These are phyloP conservation scores for Linnemannia zychae DNA, from an alignment of 192 early-diverging fungal species.

Conservation along the genomic window DNA sequence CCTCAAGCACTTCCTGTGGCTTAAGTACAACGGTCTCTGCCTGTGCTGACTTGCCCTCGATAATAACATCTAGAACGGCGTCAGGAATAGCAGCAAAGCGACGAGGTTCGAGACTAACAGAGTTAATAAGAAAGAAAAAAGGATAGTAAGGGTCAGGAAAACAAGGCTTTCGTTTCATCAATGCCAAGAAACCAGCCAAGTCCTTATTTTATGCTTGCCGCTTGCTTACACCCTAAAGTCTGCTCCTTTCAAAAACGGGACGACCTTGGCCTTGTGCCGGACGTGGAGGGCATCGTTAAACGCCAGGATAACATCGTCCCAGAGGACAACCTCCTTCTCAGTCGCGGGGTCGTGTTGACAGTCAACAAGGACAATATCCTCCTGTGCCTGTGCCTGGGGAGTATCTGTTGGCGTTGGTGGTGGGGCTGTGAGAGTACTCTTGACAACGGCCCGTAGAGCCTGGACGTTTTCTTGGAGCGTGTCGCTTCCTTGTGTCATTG, in stretches of 20 bases:
- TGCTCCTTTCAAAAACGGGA: background rate
- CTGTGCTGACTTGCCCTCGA: background rate
- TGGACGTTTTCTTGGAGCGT: background rate
- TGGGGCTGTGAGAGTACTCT: background rate
- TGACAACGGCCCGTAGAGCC: background rate
- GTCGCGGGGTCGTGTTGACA: background rate
- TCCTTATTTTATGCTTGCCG: no score
- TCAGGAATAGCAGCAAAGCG: background rate
- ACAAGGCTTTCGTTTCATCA: background rate
- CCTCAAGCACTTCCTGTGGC: background rate
- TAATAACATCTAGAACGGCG: background rate
- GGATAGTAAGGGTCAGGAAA: background rate
- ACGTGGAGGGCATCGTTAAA: background rate
- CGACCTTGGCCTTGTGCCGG: background rate
- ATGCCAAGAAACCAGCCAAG: no score
- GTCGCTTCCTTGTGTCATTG: background rate
- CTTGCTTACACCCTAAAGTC: background rate
- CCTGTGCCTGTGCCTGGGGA: background rate
- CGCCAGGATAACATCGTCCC: conserved; percentile 1
- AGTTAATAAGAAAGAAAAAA: background rate
- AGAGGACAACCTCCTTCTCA: background rate
- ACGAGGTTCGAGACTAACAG: background rate
- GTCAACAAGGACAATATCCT: background rate
- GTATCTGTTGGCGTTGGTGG: background rate
- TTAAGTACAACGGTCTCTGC: background rate